Evolutionary conservation across 768 basidiomycete genomes (phyloP), one percentile per base, ranked within the genome.

Genomic region (Hericium erinaceus): DNA sequence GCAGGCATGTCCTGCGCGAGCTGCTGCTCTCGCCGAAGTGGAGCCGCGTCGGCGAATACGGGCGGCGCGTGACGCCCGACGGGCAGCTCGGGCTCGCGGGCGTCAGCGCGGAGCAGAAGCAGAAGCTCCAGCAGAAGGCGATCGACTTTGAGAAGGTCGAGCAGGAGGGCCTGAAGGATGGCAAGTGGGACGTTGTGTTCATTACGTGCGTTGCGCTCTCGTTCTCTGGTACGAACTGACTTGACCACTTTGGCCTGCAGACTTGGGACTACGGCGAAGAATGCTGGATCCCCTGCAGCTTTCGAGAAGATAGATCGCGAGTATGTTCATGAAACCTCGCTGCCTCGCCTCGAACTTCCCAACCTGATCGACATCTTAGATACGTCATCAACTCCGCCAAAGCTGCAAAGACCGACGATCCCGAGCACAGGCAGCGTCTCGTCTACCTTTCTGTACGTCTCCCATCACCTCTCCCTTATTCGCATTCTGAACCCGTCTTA

Each of bases 251-350:
- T 38, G 18, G 10, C 28, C 37, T 38, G 28, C 58, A 82, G 82
- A 3, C 68, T 91, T 6, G 89, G 87, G 5, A 90, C 87, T 16
- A 83, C 82, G 20, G 76, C 72, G 33, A 78, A 76, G 12, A 60
- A 41, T 13, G 88, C 87, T 0, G 87, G 87, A 3, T 78, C 83
- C 60, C 78, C 78, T 0, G 80, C 75, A 37, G 77, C 77, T 11
- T 91, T 89, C 61, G 83, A 85, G 68, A 86, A 80, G 73, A 88
- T 91, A 57, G 89, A 91, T 64, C 73, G 84, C 69, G 83, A 86
- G 81, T 89, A 61, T 73, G 26, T 15, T 24, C 33, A 50, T 56
- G 39, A 37, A 33, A 8, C 33, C 33, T 28, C 22, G 5, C 11
- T 12, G 52, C 39, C 39, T 22, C 13, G 5, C 15, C 26, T 22